Evolutionary conservation across 1,139 yeast genomes (phyloP).

Genomic region (Kodamaea sp.): DNA sequence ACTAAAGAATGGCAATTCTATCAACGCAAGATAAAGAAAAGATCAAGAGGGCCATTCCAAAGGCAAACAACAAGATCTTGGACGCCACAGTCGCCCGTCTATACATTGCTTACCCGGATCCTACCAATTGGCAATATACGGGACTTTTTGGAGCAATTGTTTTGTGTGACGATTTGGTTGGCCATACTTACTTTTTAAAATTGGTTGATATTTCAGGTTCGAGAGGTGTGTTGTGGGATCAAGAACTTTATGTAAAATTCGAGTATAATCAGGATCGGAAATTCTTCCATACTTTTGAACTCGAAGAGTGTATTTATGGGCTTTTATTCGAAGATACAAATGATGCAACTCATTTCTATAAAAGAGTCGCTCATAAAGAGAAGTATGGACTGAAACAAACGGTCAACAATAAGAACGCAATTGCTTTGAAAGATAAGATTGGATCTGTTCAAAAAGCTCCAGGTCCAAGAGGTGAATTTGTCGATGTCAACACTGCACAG

Average conservation of each 20-base stretch:
- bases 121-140: constrained; percentile 78
- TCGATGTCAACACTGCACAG: constrained; percentile 50
- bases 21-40: constrained; percentile 77
- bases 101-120: constrained; percentile 86
- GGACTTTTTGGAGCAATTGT: constrained; percentile 86
- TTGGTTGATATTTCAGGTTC: constrained; percentile 79
- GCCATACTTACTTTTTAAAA: constrained; percentile 88
- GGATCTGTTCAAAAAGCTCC: constrained; percentile 34
- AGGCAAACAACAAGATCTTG: constrained; percentile 78
- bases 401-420: constrained; percentile 77
- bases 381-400: constrained; percentile 88
- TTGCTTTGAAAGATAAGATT: constrained; percentile 62
- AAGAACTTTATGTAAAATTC: constrained; percentile 84
- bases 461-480: constrained; percentile 73
- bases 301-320: constrained; percentile 89
- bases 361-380: constrained; percentile 68
- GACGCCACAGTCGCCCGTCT: constrained; percentile 90
- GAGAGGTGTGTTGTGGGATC: constrained; percentile 94
- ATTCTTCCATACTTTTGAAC: constrained; percentile 90
- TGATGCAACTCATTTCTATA: constrained; percentile 83
- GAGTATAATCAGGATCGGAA: constrained; percentile 90
- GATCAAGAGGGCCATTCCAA: constrained; percentile 84
- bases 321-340: constrained; percentile 81
- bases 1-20: constrained; percentile 52
- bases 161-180: constrained; percentile 87